Base-by-base conservation (phyloP, 371 early-diverging fungal genomes). In the Phascolomyces articulosus region DNA sequence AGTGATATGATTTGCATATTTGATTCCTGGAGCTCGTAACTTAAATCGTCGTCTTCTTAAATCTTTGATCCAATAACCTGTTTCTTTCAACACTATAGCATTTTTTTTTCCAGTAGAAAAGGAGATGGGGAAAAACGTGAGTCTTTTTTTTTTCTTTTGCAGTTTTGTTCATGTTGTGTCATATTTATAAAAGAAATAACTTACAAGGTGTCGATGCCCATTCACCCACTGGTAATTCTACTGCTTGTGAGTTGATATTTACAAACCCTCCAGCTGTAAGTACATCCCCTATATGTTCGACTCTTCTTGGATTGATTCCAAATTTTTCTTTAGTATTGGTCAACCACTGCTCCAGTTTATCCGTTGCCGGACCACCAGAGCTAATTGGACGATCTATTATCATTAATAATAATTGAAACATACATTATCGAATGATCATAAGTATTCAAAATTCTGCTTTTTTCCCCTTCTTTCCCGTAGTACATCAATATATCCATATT, bases 191-290 rank as follows among this genome's bases (percentile, higher is more conserved):
- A n/a, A n/a, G n/a, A n/a, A n/a, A 59, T n/a, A 38, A 8, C 29
- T 26, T 59, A 59, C 60, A 24, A 40, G 41, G 60, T 44, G 60
- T 44, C 15, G 24, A 15, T 29, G 47, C 28, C 60, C 60, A 59
- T 47, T 59, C 60, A 24, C 60, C 60, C n/a, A 59, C 60, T 20
- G 60, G 60, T 11, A 59, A 16, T 16, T 59, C 60, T 27, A 59
- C 48, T 16, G 40, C 16, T 16, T 47, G 28, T n/a, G 27, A 11
- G 4, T 21, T n/a, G 16, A 59, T 26, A 9, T 47, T 20, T 27
- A 16, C 44, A 27, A 59, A 59, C 1, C 60, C 60, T 27, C 11
- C 20, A 24, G 11, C 27, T 21, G 11, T 13, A n/a, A 59, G 44
- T 44, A 24, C 24, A 26, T 47, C 40, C n/a, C 9, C 15, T 16